Base-by-base conservation (phyloP, 441 rosid species). In the Geranium incanum region DNA sequence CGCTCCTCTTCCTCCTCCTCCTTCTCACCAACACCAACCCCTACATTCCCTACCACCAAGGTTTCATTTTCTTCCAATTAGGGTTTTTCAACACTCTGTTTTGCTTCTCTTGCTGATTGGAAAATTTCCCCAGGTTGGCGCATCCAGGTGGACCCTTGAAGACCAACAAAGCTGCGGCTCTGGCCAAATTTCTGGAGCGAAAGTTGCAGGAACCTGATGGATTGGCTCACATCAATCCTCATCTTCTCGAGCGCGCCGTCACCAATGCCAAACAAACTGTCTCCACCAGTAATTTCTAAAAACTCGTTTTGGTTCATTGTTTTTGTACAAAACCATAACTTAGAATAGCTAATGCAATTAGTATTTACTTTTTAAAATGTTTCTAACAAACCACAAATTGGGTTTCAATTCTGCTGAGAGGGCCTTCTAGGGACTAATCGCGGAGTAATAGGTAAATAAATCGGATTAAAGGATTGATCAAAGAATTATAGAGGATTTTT, bases 61-160 rank as follows among this genome's bases (percentile, higher is more conserved):
- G 88, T 84, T 9, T 11, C 1, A 3, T 9, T 39, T 28, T 16
- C 0, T 43, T 11, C 11, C 4, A n/a, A 0, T 3, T 41, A 15
- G 38, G 15, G 13, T 23, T 8, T 13, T 23, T 9, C 7, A 0
- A 0, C 37, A 11, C 2, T 21, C 11, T 15, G 3, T 39, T 23
- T 50, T 23, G 21, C 21, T 21, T 21, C 21, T 21, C 21, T 21
- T 21, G 16, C 60, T 62, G 23, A 28, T 45, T 70, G 36, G 28
- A 43, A 23, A 39, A 19, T 71, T 33, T 19, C n/a, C 5, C 36
- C 72, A 93, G 97, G 75, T 82, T 91, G 76, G 97, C 96, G 68
- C 98, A 93, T 68, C 97, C 97, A 5, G 96, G 97, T 59, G 97
- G 97, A 45, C 93, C 92, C 13, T 77, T 93, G 80, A 89, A 81